These are phyloP conservation scores for Zygnema cylindricum DNA, from an alignment of 139 green algal genomes.

Conservation along the genomic window DNA sequence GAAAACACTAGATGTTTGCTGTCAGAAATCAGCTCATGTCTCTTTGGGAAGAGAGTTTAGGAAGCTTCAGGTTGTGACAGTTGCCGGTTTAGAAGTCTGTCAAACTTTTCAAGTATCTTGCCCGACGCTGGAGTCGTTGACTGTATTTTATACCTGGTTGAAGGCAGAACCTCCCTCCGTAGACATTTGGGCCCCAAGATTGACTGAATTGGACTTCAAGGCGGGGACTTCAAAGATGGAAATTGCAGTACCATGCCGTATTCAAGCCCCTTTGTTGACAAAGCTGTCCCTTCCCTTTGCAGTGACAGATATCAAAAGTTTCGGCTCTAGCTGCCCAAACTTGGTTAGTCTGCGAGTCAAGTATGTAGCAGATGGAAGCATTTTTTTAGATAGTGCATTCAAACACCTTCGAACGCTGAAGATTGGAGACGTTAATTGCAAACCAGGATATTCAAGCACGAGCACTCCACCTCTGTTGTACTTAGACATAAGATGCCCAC, in stretches of 20 bases:
- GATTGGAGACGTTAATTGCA: background rate
- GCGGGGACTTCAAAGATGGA: slow-evolving; percentile 12
- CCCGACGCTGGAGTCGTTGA: background rate
- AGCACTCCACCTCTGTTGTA: slow-evolving; percentile 11
- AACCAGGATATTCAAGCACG: background rate
- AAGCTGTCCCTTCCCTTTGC: slow-evolving; percentile 17
- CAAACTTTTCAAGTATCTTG: slow-evolving; percentile 26
- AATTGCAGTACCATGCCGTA: background rate
- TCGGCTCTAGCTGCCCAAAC: slow-evolving; percentile 1
- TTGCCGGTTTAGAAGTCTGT: slow-evolving; percentile 18
- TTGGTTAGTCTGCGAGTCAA: background rate
- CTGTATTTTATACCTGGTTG: slow-evolving; percentile 25
- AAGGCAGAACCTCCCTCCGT: background rate
- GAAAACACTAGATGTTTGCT: slow-evolving; percentile 18
- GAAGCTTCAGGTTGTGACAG: background rate
- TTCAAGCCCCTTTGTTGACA: background rate
- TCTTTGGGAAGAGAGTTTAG: slow-evolving; percentile 13
- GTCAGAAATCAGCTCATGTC: slow-evolving; percentile 11
- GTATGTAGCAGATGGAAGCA: background rate
- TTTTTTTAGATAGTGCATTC: background rate
- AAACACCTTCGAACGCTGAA: background rate
- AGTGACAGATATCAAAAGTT: background rate
- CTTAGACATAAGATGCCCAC: slow-evolving; percentile 14
- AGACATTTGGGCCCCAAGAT: background rate
- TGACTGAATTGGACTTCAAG: slow-evolving; percentile 21